Evolutionary conservation across 2,329 filamentous ascomycete species (phyloP).

Genomic region (Phialemonium atrogriseum): DNA sequence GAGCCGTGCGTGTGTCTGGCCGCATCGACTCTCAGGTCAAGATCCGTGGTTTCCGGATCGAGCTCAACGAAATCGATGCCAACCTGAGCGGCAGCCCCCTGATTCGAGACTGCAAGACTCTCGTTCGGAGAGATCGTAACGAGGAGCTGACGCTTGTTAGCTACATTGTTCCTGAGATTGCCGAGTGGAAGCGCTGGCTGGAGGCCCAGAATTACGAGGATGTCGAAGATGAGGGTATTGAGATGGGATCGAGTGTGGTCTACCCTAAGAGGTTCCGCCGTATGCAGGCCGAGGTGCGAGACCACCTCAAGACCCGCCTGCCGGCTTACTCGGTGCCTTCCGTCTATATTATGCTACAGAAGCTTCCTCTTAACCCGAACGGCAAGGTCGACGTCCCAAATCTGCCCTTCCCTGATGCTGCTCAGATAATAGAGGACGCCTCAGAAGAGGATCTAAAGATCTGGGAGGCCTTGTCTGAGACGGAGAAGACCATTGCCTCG

Average conservation of each 20-base stretch:
- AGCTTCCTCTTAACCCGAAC: constrained; percentile 75
- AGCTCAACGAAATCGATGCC: constrained; percentile 86
- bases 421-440: constrained; percentile 46
- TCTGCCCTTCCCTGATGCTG: constrained; percentile 72
- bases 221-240: constrained; percentile 40
- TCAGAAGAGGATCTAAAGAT: constrained; percentile 33
- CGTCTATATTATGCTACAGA: constrained; percentile 62
- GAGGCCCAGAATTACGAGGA: constrained; percentile 45
- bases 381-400: constrained; percentile 76
- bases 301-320: constrained; percentile 62
- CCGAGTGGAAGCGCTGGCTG: constrained; percentile 65
- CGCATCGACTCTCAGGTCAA: constrained; percentile 87
- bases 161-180: constrained; percentile 79
- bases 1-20: constrained; percentile 70
- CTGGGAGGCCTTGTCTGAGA: constrained; percentile 36
- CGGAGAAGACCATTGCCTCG: constrained; percentile 58
- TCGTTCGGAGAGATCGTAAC: constrained; percentile 74
- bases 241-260: constrained; percentile 33
- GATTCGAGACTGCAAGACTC: constrained; percentile 76
- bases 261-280: constrained; percentile 35
- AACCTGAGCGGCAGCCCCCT: constrained; percentile 67
- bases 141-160: constrained; percentile 83
- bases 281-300: constrained; percentile 44
- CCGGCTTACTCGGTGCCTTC: constrained; percentile 70
- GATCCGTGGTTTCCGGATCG: constrained; percentile 91